Evolutionary conservation across 768 basidiomycete genomes (phyloP).

Genomic region (Trametopsis cervina): DNA sequence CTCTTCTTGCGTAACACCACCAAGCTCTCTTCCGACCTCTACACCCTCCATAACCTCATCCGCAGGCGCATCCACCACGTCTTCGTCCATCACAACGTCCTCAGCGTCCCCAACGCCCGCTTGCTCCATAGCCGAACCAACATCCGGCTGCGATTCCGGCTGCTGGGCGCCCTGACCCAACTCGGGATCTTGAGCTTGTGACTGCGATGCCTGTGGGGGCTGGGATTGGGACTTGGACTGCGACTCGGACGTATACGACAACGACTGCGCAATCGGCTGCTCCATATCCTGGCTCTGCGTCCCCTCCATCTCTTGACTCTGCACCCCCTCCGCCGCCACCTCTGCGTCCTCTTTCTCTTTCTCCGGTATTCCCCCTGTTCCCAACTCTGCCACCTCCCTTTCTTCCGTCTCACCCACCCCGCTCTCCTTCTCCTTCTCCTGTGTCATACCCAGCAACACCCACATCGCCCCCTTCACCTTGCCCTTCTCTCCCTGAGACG

Average conservation of each 20-base stretch:
- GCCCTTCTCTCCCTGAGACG: slow-evolving; percentile 10
- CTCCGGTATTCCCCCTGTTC: background rate
- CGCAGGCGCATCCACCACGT: background rate
- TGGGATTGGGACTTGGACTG: background rate
- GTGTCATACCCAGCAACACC: too few species aligned
- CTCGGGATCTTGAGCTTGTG: background rate
- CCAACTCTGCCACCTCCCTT: background rate
- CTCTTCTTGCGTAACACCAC: background rate
- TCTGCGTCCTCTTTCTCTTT: background rate
- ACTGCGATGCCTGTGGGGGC: too few species aligned
- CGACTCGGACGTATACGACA: background rate
- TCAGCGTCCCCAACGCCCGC: background rate
- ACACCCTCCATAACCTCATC: too few species aligned
- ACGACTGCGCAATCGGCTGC: background rate
- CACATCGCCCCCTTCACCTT: background rate
- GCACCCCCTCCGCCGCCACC: background rate
- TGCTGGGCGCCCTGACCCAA: background rate
- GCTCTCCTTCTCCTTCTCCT: background rate
- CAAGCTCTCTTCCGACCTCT: too few species aligned
- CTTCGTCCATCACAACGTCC: background rate
- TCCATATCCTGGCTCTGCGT: background rate
- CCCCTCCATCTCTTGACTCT: background rate
- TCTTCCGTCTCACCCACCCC: background rate
- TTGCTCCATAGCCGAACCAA: background rate
- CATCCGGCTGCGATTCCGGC: background rate